Percentiles rank a stretch among this genome's conserved stretches.
phyloP scores from a whole-genome alignment of 345 rosid genomes.

The Tarenaya hassleriana region DNA sequence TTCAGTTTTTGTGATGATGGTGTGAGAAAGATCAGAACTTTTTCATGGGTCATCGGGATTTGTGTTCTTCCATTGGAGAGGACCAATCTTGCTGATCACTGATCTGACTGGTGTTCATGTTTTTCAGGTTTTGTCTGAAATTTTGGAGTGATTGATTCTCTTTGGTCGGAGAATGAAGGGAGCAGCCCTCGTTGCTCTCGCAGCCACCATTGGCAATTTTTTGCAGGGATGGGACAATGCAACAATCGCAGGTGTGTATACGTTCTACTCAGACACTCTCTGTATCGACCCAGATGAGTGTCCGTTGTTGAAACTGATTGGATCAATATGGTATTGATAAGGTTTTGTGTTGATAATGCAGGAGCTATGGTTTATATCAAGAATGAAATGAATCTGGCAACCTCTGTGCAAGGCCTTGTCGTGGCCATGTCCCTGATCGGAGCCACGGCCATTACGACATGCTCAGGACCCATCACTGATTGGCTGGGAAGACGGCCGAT shows the following conservation, averaged over 20 bases:
- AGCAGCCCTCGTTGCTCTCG: conserved; percentile 84
- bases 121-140: conserved; percentile 5
- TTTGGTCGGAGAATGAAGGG: conserved; percentile 50
- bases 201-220: conserved; percentile 87
- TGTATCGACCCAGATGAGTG: background rate
- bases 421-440: conserved; percentile 96
- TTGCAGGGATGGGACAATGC: conserved; percentile 99
- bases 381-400: conserved; percentile 51
- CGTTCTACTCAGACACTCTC: conserved; percentile 10
- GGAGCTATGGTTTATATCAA: conserved; percentile 86
- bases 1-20: background rate
- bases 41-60: conserved; percentile 13
- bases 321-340: conserved; percentile 1
- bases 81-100: background rate
- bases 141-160: background rate
- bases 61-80: conserved; percentile 2
- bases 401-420: conserved; percentile 79
- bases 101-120: conserved; percentile 8
- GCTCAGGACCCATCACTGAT: conserved; percentile 91
- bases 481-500: conserved; percentile 95
- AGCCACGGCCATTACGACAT: conserved; percentile 84
- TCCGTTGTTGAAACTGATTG: background rate
- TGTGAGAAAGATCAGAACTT: background rate
- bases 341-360: conserved; percentile 25
- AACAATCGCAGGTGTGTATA: conserved; percentile 95